Percentiles rank a stretch among this genome's conserved stretches.
These are phyloP conservation scores for Cercospora citrullina DNA, from an alignment of 2,329 filamentous ascomycete genomes.

Conservation along the genomic window DNA sequence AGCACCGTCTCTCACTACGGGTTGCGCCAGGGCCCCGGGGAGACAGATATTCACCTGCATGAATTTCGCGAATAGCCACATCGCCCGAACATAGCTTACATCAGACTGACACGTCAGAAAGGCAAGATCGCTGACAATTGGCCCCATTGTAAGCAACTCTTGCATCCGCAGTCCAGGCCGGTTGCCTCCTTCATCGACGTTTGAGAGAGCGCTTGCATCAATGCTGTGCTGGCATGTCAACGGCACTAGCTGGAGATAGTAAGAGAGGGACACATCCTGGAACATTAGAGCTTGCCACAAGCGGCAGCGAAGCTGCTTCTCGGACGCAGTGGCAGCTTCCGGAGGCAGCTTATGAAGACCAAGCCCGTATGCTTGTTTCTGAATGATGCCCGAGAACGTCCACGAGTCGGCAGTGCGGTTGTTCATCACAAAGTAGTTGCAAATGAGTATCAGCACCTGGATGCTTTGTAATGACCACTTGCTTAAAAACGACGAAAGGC, in stretches of 20 bases:
- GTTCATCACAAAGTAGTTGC: slow-evolving; percentile 81
- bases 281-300: slow-evolving; percentile 78
- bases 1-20: background rate
- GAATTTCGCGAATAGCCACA: background rate
- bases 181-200: background rate
- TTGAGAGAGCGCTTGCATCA: background rate
- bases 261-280: slow-evolving; percentile 77
- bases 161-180: background rate
- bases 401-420: slow-evolving; percentile 80
- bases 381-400: slow-evolving; percentile 74
- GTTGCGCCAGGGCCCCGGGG: background rate
- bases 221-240: background rate
- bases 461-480: slow-evolving; percentile 43
- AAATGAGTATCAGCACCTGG: slow-evolving; percentile 76
- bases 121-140: background rate
- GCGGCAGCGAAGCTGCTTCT: slow-evolving; percentile 57
- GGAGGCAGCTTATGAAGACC: slow-evolving; percentile 67
- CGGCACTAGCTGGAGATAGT: slow-evolving; percentile 59
- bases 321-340: slow-evolving; percentile 35
- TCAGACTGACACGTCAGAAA: background rate
- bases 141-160: background rate
- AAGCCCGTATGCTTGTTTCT: slow-evolving; percentile 78
- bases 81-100: background rate
- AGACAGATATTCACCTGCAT: background rate
- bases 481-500: background rate